Base-by-base conservation (phyloP, 2,329 filamentous ascomycete genomes). In the Chalaropsis ovoidea region DNA sequence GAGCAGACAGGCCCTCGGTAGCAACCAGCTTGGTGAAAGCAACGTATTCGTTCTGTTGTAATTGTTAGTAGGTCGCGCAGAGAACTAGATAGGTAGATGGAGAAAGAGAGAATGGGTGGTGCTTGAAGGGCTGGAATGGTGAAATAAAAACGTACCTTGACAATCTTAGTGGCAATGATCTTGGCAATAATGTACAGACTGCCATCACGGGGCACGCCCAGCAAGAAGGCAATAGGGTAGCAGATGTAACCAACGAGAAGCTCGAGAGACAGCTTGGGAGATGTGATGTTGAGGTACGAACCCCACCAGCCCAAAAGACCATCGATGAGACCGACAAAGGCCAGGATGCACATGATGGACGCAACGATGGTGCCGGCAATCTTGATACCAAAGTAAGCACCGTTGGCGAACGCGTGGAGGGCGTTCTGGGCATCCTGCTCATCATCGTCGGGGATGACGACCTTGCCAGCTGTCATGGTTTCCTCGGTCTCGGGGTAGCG, bases 401-500 rank as follows among this genome's bases (percentile, higher is more conserved):
- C 90, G 69, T 89, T 89, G 69, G 89, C 85, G 71, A 95, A 92
- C 1, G 90, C 90, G 73, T 95, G 89, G 3, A 96, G 82, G 13
- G 85, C 82, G 72, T 96, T 96, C 69, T 86, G 80, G n/a, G 89
- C 83, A 70, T 82, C 83, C 73, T 90, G 79, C 70, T 93, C 87
- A 6, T 87, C 82, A 64, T 92, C 87, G 41, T 94, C 87, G 1
- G 90, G 90, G 31, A 95, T 83, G 52, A 93, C 85, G 39, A 94
- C 87, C 19, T 85, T 84, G 66, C 90, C 90, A 3, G 89, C 87
- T 0, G 91, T 96, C 43, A 95, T 79, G 0, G 90, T 89, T 75
- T 93, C 88, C 74, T 95, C 90, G 2, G 85, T 87, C 77, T 96
- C 92, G 2, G 92, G 92, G 74, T 88, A 96, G 66, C 92, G 87